Evolutionary conservation across 352 stramenopile genomes (phyloP).

Genomic region (Phytophthora tentaculata): DNA sequence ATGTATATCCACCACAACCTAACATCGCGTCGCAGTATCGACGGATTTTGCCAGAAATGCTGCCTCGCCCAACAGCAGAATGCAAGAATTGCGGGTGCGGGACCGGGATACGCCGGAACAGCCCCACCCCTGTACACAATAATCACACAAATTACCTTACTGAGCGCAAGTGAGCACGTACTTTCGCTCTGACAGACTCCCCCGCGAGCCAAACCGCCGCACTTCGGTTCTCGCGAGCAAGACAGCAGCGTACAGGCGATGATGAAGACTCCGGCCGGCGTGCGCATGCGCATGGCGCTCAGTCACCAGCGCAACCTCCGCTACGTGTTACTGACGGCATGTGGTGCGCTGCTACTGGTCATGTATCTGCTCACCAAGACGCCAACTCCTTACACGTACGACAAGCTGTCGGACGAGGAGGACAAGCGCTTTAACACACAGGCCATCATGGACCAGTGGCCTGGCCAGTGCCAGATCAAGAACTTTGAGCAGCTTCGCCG

Average conservation of each 20-base stretch:
- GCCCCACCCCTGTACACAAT: conserved; percentile 8
- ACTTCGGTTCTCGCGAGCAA: conserved; percentile 34
- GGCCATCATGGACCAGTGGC: conserved; percentile 68
- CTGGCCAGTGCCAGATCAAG: conserved; percentile 82
- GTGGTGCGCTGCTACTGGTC: conserved; percentile 51
- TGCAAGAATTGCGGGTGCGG: too few relatives aligned
- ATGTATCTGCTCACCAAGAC: conserved; percentile 53
- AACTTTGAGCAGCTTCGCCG: conserved; percentile 86
- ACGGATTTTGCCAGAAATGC: too few relatives aligned
- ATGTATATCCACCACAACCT: too few relatives aligned
- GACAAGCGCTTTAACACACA: conserved; percentile 56
- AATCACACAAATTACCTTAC: not conserved
- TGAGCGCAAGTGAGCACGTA: conserved; percentile 11
- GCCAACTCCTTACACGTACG: conserved; percentile 47
- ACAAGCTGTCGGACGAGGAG: conserved; percentile 60
- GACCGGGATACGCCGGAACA: conserved; percentile 12
- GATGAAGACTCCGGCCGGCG: conserved; percentile 67
- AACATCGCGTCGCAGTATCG: too few relatives aligned
- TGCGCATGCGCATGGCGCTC: conserved; percentile 75
- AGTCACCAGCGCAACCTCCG: conserved; percentile 70
- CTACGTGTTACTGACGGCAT: conserved; percentile 49
- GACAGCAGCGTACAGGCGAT: conserved; percentile 1
- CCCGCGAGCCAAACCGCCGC: conserved; percentile 14
- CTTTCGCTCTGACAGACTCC: conserved; percentile 12
- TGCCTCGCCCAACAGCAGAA: too few relatives aligned